These are phyloP conservation scores for Fusarium sp. DNA, from an alignment of 2,329 filamentous ascomycete genomes.

Conservation along the genomic window DNA sequence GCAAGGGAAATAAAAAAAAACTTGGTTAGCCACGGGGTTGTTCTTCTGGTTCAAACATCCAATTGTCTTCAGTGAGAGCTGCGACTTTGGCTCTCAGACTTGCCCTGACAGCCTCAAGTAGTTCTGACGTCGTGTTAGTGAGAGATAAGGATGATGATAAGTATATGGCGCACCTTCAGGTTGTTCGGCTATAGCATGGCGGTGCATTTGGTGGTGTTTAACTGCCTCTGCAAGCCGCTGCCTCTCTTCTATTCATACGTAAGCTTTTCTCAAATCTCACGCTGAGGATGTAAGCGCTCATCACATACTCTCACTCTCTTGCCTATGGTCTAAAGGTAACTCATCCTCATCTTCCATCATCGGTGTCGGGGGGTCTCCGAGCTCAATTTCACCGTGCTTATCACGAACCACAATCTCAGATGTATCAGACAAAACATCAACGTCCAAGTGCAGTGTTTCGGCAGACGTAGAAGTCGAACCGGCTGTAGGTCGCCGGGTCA, in stretches of 20 bases:
- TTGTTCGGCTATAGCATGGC: slow-evolving; percentile 69
- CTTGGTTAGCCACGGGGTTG: slow-evolving; percentile 55
- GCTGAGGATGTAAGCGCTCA: not conserved
- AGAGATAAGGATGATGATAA: not conserved
- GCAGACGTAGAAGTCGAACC: slow-evolving; percentile 54
- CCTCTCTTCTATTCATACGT: slow-evolving; percentile 63
- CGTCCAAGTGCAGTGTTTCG: slow-evolving; percentile 65
- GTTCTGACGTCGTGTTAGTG: slow-evolving; percentile 62
- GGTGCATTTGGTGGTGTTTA: slow-evolving; percentile 70
- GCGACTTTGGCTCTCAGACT: slow-evolving; percentile 80
- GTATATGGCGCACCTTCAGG: slow-evolving; percentile 68
- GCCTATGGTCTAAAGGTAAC: slow-evolving; percentile 68
- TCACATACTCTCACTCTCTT: slow-evolving; percentile 67
- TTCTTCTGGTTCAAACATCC: slow-evolving; percentile 87
- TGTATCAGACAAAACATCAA: slow-evolving; percentile 60
- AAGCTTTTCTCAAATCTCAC: slow-evolving; percentile 1
- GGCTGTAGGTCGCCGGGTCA: slow-evolving; percentile 69
- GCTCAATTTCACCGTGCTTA: slow-evolving; percentile 72
- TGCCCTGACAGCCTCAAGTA: slow-evolving; percentile 76
- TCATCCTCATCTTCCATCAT: slow-evolving; percentile 68
- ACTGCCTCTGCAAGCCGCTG: slow-evolving; percentile 72
- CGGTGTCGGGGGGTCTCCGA: slow-evolving; percentile 68
- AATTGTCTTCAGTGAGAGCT: slow-evolving; percentile 83
- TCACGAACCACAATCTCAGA: slow-evolving; percentile 73
- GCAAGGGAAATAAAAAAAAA: slow-evolving; percentile 43